Base-by-base conservation (phyloP, 2,329 filamentous ascomycete genomes). In the Paraconiothyrium brasiliense region DNA sequence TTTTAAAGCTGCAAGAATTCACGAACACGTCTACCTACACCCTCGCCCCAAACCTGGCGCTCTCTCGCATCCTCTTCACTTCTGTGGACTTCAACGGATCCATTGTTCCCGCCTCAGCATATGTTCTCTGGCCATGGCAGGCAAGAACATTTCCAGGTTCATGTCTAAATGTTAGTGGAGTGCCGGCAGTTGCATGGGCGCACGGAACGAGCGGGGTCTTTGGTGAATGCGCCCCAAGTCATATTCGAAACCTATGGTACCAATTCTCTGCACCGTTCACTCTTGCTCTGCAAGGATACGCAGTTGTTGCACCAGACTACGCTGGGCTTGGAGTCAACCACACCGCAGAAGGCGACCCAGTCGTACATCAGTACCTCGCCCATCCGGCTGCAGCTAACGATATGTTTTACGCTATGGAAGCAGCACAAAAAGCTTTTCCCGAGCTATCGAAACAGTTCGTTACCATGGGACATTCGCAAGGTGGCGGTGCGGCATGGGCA, bases 131-230 rank as follows among this genome's bases (percentile, higher is more conserved):
- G 32, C 50, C 50, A 22, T 52, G 16, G 9, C n/a, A 4, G 6
- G n/a, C 50, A 32, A 10, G n/a, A 13, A 11, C 39, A 20, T 39
- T 22, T 39, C 9, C 50, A 24, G 24, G 11, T 30, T 30, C 41
- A 27, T 24, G 13, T 34, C 24, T 49, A 2, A 34, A 49, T 10
- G 27, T 32, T 1, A 30, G 20, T 24, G 47, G 27, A n/a, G 13
- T 34, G 13, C 58, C 81, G 89, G 88, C 35, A 88, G 83, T 57
- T 85, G 84, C 63, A 92, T 78, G 37, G 90, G 89, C 67, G 88
- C 86, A 39, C 81, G 87, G 83, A 16, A 89, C 84, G 74, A 90
- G 78, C 4, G 90, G 89, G 46, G 3, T 62, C 59, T 49, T 82
- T 79, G 32, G 48, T 5, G 34, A 61, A 6, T 68, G 67, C 51